Conservation (phyloP, 805 yeast genomes). For the Starmerella stellata region DNA sequence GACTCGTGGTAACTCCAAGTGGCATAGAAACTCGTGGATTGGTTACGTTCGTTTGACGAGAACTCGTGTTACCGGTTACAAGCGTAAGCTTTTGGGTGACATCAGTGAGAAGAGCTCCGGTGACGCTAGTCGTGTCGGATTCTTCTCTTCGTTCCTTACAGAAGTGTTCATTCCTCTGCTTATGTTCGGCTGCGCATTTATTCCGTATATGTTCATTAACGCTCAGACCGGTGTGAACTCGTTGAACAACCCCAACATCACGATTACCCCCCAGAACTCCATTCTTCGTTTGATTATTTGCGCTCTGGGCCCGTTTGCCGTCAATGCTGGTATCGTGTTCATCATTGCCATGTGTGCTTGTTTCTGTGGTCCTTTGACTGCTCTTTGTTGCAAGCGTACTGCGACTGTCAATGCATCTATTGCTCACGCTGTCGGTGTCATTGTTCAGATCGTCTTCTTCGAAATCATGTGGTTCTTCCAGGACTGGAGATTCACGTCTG, state of each 20-base stretch:
- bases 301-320: slow-evolving; percentile 73
- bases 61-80: slow-evolving; percentile 82
- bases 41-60: slow-evolving; percentile 56
- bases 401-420: slow-evolving; percentile 89
- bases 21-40: slow-evolving; percentile 63
- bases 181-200: slow-evolving; percentile 47
- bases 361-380: slow-evolving; percentile 92
- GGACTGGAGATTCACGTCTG: slow-evolving; percentile 75
- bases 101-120: slow-evolving; percentile 46
- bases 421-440: slow-evolving; percentile 88
- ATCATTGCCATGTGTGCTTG: slow-evolving; percentile 72
- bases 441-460: slow-evolving; percentile 72
- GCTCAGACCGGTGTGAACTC: slow-evolving; percentile 61
- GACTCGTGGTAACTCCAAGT: slow-evolving; percentile 53
- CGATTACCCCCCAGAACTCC: slow-evolving; percentile 33
- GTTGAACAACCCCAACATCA: slow-evolving; percentile 15
- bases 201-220: slow-evolving; percentile 66
- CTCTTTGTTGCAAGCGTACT: slow-evolving; percentile 89
- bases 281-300: slow-evolving; percentile 41
- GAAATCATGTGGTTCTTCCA: slow-evolving; percentile 94
- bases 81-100: slow-evolving; percentile 50
- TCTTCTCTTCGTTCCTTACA: slow-evolving; percentile 58
- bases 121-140: slow-evolving; percentile 57
- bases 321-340: slow-evolving; percentile 70
- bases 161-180: slow-evolving; percentile 61